These are phyloP conservation scores for Ophiostoma angusticollis DNA, from an alignment of 2,329 filamentous ascomycete species.

Conservation along the genomic window DNA sequence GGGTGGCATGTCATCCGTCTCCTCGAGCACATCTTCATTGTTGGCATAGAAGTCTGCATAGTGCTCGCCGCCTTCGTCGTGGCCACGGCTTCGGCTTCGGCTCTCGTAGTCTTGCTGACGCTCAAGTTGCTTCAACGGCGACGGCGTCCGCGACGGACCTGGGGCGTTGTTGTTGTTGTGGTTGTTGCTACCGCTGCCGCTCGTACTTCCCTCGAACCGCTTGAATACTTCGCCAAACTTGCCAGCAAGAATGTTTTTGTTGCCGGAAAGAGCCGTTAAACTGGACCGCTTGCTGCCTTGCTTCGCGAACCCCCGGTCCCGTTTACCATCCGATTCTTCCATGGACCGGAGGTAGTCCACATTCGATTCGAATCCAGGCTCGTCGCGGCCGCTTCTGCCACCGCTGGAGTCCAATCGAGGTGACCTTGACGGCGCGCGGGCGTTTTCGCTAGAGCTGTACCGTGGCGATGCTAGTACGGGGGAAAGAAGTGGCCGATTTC, in stretches of 20 bases:
- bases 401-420: constrained; percentile 23
- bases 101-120: too few species aligned
- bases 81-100: constrained; percentile 61
- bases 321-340: constrained; percentile 24
- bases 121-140: constrained; percentile 35
- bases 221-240: constrained; percentile 92
- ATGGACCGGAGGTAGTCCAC: constrained; percentile 67
- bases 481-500: constrained; percentile 28
- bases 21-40: constrained; percentile 49
- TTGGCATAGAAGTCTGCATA: constrained; percentile 61
- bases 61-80: constrained; percentile 54
- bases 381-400: constrained; percentile 19
- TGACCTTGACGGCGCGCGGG: constrained; percentile 31
- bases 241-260: constrained; percentile 72
- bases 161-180: constrained; percentile 22
- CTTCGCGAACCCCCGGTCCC: constrained; percentile 39
- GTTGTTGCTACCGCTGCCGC: constrained; percentile 25
- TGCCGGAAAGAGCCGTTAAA: constrained; percentile 56
- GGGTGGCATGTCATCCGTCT: constrained; percentile 62
- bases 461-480: constrained; percentile 24
- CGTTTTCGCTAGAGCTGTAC: constrained; percentile 20
- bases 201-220: constrained; percentile 53
- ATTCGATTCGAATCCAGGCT: constrained; percentile 61
- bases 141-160: constrained; percentile 30
- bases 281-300: constrained; percentile 59